Percentiles rank a stretch among this genome's conserved stretches.
phyloP scores from a whole-genome alignment of 192 early-diverging fungal genomes.

The Coemansia erecta region DNA sequence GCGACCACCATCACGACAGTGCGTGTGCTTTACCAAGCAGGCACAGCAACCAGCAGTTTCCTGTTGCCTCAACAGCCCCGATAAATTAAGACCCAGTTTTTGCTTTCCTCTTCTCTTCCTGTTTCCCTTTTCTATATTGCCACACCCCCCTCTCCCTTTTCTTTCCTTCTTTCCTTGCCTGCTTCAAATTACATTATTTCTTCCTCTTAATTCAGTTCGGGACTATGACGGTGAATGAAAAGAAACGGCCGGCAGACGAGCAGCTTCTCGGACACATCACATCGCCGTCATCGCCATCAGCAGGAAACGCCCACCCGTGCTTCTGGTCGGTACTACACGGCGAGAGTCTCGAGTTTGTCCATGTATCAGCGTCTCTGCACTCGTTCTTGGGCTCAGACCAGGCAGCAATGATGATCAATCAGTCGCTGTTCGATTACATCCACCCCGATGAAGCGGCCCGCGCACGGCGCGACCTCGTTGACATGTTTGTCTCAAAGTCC shows the following conservation, averaged over 20 bases:
- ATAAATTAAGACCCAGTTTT: background rate
- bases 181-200: background rate
- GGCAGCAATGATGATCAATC: slow-evolving; percentile 20
- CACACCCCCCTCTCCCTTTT: background rate
- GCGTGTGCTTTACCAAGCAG: background rate
- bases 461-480: slow-evolving; percentile 47
- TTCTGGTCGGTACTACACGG: slow-evolving; percentile 53
- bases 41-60: background rate
- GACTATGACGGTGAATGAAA: slow-evolving; percentile 43
- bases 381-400: slow-evolving; percentile 32
- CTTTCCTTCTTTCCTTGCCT: background rate
- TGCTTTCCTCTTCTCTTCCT: background rate
- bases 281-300: background rate
- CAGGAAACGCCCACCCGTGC: slow-evolving; percentile 32
- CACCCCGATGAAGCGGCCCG: slow-evolving; percentile 51
- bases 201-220: background rate
- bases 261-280: slow-evolving; percentile 5
- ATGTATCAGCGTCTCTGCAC: slow-evolving; percentile 46
- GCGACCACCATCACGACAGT: background rate
- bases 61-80: background rate
- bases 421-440: slow-evolving; percentile 53
- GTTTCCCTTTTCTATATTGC: background rate
- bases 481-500: slow-evolving; percentile 36
- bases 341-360: slow-evolving; percentile 44
- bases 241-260: slow-evolving; percentile 40